phyloP scores from a whole-genome alignment of 2,329 filamentous ascomycete species.

The Chrysoporthe puriensis region DNA sequence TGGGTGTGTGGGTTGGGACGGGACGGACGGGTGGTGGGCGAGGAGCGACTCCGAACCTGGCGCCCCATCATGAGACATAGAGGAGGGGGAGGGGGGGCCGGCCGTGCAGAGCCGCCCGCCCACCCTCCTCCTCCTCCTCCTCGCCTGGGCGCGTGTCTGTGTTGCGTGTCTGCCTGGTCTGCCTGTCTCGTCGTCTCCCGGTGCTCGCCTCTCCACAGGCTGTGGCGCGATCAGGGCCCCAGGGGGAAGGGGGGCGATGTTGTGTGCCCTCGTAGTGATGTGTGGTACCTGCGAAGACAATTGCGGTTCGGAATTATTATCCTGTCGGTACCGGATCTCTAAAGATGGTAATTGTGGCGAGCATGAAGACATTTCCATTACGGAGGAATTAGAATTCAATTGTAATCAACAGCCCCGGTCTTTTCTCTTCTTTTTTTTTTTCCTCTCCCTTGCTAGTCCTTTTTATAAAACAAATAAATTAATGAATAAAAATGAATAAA shows the following conservation, averaged over 20 bases:
- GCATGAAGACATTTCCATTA: not conserved
- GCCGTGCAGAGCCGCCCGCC: constrained; percentile 6
- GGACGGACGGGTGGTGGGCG: not conserved
- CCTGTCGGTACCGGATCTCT: not conserved
- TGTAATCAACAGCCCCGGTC: too few species aligned
- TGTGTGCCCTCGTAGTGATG: too few species aligned
- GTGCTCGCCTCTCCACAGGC: too few species aligned
- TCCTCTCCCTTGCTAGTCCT: not conserved
- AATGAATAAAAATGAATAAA: not conserved
- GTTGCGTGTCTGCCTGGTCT: too few species aligned
- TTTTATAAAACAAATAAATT: too few species aligned
- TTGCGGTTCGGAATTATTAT: too few species aligned
- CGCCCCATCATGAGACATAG: constrained; percentile 16
- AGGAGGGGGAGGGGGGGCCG: not conserved
- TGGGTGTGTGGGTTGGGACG: not conserved
- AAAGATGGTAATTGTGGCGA: not conserved
- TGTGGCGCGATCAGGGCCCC: too few species aligned
- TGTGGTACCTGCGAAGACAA: too few species aligned
- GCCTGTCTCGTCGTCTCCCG: too few species aligned
- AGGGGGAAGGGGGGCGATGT: too few species aligned
- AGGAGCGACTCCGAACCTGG: not conserved
- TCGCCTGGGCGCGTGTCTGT: too few species aligned
- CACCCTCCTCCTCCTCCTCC: not conserved
- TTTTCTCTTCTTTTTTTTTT: not conserved
- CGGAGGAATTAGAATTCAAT: not conserved